Conservation (phyloP, 78 protist species). For the Acrasis kona region DNA sequence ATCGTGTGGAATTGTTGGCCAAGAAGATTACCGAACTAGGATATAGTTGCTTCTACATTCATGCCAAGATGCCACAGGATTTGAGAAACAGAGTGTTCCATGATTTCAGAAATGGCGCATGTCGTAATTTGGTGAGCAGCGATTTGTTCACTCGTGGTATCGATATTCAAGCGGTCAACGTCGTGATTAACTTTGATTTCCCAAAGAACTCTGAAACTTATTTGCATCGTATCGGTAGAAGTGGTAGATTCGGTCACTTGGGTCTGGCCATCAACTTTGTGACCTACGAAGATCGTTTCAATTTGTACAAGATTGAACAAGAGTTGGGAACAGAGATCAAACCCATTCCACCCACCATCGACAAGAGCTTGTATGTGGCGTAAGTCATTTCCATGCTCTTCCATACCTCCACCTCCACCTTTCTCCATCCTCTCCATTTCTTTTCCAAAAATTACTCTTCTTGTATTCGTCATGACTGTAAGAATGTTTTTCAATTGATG, state of each 20-base stretch:
- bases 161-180: slow-evolving; percentile 97
- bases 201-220: slow-evolving; percentile 93
- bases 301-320: slow-evolving; percentile 82
- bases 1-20: slow-evolving; percentile 95
- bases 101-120: slow-evolving; percentile 90
- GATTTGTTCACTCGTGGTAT: slow-evolving; percentile 95
- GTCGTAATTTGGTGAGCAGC: slow-evolving; percentile 95
- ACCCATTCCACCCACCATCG: slow-evolving; percentile 90
- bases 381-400: too few relatives aligned
- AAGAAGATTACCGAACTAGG: slow-evolving; percentile 82
- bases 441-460: too few relatives aligned
- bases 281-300: slow-evolving; percentile 88
- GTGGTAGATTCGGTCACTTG: slow-evolving; percentile 96
- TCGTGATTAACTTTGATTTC: slow-evolving; percentile 98
- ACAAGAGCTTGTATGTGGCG: slow-evolving; percentile 48
- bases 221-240: slow-evolving; percentile 97
- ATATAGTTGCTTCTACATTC: slow-evolving; percentile 96
- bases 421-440: too few relatives aligned
- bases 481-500: too few relatives aligned
- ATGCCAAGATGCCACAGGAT: slow-evolving; percentile 92
- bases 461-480: too few relatives aligned
- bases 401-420: too few relatives aligned
- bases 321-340: slow-evolving; percentile 94
- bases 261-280: slow-evolving; percentile 98
- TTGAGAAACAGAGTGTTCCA: slow-evolving; percentile 97